phyloP scores from a whole-genome alignment of 2,329 filamentous ascomycete species.

The Aureobasidium leucospermi region DNA sequence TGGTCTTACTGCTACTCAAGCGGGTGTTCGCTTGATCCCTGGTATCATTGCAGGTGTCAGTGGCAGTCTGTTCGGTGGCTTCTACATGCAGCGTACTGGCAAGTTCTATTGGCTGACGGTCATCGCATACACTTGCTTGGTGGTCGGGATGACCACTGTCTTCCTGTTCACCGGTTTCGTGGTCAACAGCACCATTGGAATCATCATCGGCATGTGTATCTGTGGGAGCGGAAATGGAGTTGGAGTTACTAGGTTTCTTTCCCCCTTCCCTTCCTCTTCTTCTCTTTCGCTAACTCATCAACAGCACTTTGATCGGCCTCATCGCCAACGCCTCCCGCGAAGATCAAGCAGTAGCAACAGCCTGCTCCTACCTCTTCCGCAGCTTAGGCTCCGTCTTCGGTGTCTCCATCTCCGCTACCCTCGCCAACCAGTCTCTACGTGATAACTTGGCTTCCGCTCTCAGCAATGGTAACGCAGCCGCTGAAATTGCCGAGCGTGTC shows the following conservation, averaged over 20 bases:
- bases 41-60: conserved; percentile 54
- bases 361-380: conserved; percentile 68
- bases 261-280: neutral
- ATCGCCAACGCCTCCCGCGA: conserved; percentile 59
- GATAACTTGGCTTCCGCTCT: conserved; percentile 48
- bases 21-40: conserved; percentile 61
- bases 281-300: neutral
- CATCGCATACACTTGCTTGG: conserved; percentile 45
- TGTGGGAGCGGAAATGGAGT: conserved; percentile 49
- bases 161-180: conserved; percentile 51
- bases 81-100: conserved; percentile 63
- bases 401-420: conserved; percentile 61
- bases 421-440: conserved; percentile 63
- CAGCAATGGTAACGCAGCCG: conserved; percentile 50
- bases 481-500: conserved; percentile 60
- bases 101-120: conserved; percentile 65
- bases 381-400: conserved; percentile 60
- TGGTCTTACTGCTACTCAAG: conserved; percentile 53
- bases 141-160: conserved; percentile 49
- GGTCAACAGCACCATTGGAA: conserved; percentile 42
- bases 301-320: neutral
- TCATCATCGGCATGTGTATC: conserved; percentile 51
- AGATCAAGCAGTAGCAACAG: conserved; percentile 68
- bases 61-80: conserved; percentile 58
- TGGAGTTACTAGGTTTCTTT: conserved; percentile 50